These are phyloP conservation scores for Clavispora fructus DNA, from an alignment of 805 yeast genomes.

Conservation along the genomic window DNA sequence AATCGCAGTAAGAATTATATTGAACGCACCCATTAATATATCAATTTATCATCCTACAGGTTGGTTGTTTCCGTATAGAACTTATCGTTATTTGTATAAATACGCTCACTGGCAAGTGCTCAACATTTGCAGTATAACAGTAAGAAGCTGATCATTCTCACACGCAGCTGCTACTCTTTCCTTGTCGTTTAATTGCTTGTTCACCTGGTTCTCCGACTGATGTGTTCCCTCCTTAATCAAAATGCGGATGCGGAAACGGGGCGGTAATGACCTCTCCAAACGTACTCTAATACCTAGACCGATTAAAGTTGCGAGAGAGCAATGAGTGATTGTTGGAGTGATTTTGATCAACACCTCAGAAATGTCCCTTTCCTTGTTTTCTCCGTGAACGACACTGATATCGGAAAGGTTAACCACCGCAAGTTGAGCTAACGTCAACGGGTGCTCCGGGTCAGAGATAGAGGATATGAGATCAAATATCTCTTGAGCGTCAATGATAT, in stretches of 20 bases:
- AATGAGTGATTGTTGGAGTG: slow-evolving; percentile 97
- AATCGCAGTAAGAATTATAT: neutral
- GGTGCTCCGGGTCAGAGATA: slow-evolving; percentile 86
- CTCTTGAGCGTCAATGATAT: slow-evolving; percentile 82
- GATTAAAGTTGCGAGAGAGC: slow-evolving; percentile 91
- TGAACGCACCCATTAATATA: neutral
- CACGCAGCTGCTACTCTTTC: slow-evolving; percentile 98
- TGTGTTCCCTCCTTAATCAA: slow-evolving; percentile 87
- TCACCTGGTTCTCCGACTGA: slow-evolving; percentile 92
- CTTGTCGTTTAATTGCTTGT: slow-evolving; percentile 93
- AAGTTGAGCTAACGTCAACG: slow-evolving; percentile 86
- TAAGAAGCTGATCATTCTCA: slow-evolving; percentile 85
- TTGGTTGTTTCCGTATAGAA: too few relatives aligned
- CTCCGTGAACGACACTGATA: slow-evolving; percentile 62
- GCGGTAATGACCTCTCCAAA: slow-evolving; percentile 81
- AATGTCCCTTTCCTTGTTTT: slow-evolving; percentile 39
- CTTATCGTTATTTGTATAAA: too few relatives aligned
- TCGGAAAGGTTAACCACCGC: slow-evolving; percentile 87
- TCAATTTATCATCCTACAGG: neutral
- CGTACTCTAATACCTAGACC: slow-evolving; percentile 94
- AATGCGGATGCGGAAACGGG: slow-evolving; percentile 74
- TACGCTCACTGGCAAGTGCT: slow-evolving; percentile 54
- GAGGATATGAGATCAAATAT: slow-evolving; percentile 31
- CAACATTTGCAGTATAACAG: slow-evolving; percentile 91
- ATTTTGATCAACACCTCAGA: slow-evolving; percentile 77